Base-by-base conservation (phyloP, 2,329 filamentous ascomycete genomes). In the Colletotrichum spaethianum region DNA sequence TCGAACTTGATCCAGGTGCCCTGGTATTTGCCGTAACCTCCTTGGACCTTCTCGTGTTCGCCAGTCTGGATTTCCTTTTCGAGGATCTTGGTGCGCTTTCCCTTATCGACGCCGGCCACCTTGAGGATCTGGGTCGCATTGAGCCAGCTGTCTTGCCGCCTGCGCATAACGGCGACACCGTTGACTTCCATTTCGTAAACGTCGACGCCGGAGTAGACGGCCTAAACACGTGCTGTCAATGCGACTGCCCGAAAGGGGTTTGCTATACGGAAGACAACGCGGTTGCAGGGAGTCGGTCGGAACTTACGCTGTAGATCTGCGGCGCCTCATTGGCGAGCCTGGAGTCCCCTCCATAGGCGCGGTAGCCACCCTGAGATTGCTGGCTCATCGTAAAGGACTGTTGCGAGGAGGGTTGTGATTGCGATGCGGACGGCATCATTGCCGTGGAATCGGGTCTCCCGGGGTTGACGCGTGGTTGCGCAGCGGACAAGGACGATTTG, bases 161-260 rank as follows among this genome's bases (percentile, higher is more conserved):
- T 92, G 81, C 96, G 94, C 96, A 99, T 99, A 62, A 98, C 95
- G 31, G 95, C 94, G 75, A 99, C 88, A 56, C 90, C 91, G 80
- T 98, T 97, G 73, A 98, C 93, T 81, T 98, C 95, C 95, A 98
- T 98, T 83, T 99, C 96, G 85, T 98, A 99, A 20, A 99, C 96
- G 73, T 96, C 93, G 56, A 98, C 94, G 76, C 95, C 95, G 9
- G 96, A 98, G 82, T 98, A 98, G 50, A 97, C 93, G 73, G 96
- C 96, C 89, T 90, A 75, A 14, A 67, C 31, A 26, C 18, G 46
- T 3, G 18, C 8, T 63, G 66, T 73, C 65, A 26, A 69, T 18
- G 44, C 50, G 26, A 70, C 44, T 28, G 36, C 50, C 38, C 46
- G 7, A 9, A 44, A 38, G 36, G 36, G 18, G 26, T 26, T 26